phyloP scores from a whole-genome alignment of 768 basidiomycete species.

The Termitomyces sp. region DNA sequence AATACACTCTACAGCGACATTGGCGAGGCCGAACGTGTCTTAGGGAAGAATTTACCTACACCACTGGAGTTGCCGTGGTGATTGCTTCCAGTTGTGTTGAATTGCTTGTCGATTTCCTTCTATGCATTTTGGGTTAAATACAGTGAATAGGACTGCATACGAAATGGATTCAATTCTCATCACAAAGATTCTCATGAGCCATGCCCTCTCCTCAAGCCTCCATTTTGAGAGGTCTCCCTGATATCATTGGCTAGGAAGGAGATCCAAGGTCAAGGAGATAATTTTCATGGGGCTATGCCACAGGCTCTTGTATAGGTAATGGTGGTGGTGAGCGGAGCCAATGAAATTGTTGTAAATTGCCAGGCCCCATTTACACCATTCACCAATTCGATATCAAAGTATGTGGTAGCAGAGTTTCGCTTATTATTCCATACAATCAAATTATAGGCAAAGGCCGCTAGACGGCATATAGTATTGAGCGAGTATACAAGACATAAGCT shows the following conservation, averaged over 20 bases:
- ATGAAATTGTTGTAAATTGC: not conserved
- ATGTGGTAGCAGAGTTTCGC: too few relatives aligned
- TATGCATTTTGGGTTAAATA: not conserved
- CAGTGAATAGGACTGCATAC: not conserved
- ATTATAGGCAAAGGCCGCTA: not conserved
- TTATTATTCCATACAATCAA: not conserved
- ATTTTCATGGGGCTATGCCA: too few relatives aligned
- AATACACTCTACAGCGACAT: constrained; percentile 28
- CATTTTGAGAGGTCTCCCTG: too few relatives aligned
- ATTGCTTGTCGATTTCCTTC: not conserved
- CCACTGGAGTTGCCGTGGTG: constrained; percentile 38
- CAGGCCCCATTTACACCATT: too few relatives aligned
- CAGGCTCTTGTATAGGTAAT: too few relatives aligned
- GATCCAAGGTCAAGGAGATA: too few relatives aligned
- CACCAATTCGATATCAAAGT: too few relatives aligned
- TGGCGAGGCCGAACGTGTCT: constrained; percentile 34
- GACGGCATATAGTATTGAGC: not conserved
- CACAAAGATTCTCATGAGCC: not conserved
- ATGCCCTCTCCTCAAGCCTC: too few relatives aligned
- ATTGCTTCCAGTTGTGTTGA: not conserved
- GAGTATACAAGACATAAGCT: not conserved
- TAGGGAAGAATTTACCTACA: constrained; percentile 33
- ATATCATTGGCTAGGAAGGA: too few relatives aligned
- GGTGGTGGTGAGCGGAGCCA: not conserved
- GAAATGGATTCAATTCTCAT: not conserved